These are phyloP conservation scores for Phoenix dactylifera DNA, from an alignment of 176 grass and related monocot species.

Conservation along the genomic window DNA sequence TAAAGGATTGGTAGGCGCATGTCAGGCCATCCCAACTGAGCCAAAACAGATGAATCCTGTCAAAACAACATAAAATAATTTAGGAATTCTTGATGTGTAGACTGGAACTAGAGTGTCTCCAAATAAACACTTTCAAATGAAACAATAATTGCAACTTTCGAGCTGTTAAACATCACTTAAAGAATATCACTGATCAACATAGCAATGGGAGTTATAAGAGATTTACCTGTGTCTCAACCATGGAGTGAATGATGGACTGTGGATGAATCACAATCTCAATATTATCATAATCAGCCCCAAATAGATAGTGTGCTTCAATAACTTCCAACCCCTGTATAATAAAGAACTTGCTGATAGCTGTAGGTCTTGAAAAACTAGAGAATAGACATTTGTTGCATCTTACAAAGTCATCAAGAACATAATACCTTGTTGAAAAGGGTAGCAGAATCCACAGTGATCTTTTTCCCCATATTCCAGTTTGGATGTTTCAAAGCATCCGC, in stretches of 20 bases:
- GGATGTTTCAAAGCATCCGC: slow-evolving; percentile 96
- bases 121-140: no score
- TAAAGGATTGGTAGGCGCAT: slow-evolving; percentile 95
- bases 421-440: slow-evolving; percentile 95
- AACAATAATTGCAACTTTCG: no score
- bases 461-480: slow-evolving; percentile 99
- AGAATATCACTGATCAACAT: neutral
- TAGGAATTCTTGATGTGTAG: neutral
- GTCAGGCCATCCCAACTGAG: slow-evolving; percentile 90
- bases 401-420: neutral
- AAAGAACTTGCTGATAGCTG: neutral
- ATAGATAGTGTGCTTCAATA: slow-evolving; percentile 97
- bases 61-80: slow-evolving; percentile 3
- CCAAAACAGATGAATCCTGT: slow-evolving; percentile 93
- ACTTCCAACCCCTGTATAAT: slow-evolving; percentile 81
- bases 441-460: slow-evolving; percentile 99
- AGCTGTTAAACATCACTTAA: no score
- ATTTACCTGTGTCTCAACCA: slow-evolving; percentile 93
- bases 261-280: slow-evolving; percentile 99
- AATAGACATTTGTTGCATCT: slow-evolving; percentile 6
- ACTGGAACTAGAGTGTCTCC: no score
- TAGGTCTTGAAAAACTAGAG: neutral
- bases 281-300: slow-evolving; percentile 81
- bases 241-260: slow-evolving; percentile 97
- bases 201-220: neutral